Evolutionary conservation across 2,329 filamentous ascomycete species (phyloP).

Genomic region (Trichoderma hamatum): DNA sequence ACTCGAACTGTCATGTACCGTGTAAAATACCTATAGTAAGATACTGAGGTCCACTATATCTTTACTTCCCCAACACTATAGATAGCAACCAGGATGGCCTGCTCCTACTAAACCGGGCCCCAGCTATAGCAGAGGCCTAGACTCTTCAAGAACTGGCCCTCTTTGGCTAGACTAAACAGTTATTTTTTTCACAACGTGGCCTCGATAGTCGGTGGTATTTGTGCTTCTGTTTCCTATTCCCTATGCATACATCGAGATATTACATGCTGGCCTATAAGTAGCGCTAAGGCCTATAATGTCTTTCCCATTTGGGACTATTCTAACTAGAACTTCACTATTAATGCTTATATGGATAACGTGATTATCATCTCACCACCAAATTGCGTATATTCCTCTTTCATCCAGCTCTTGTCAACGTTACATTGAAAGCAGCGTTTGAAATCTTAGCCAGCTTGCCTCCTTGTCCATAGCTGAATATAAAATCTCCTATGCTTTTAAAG

Average conservation of each 20-base stretch:
- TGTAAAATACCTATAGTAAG: too few relatives aligned
- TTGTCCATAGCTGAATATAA: not conserved
- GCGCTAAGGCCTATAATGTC: not conserved
- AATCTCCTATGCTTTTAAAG: constrained; percentile 39
- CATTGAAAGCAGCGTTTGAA: not conserved
- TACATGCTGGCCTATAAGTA: not conserved
- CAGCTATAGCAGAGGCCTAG: too few relatives aligned
- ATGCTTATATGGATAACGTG: not conserved
- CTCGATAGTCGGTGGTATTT: not conserved
- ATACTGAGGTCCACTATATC: too few relatives aligned
- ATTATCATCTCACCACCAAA: not conserved
- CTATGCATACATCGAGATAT: not conserved
- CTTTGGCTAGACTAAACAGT: too few relatives aligned
- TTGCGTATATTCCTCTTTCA: not conserved
- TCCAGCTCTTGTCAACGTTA: not conserved
- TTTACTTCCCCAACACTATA: too few relatives aligned
- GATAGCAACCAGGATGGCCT: too few relatives aligned
- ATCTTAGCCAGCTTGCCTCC: not conserved
- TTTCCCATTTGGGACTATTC: not conserved
- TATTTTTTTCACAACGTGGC: too few relatives aligned
- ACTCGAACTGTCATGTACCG: too few relatives aligned
- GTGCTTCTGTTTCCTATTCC: not conserved
- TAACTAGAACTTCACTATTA: not conserved
- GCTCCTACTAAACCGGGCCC: too few relatives aligned
- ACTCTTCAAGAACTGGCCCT: too few relatives aligned